A percentile compares a stretch with the other conserved stretches of the same genome.
phyloP scores from a whole-genome alignment of 129 eudicot genomes.

The Helichrysum umbraculigerum region DNA sequence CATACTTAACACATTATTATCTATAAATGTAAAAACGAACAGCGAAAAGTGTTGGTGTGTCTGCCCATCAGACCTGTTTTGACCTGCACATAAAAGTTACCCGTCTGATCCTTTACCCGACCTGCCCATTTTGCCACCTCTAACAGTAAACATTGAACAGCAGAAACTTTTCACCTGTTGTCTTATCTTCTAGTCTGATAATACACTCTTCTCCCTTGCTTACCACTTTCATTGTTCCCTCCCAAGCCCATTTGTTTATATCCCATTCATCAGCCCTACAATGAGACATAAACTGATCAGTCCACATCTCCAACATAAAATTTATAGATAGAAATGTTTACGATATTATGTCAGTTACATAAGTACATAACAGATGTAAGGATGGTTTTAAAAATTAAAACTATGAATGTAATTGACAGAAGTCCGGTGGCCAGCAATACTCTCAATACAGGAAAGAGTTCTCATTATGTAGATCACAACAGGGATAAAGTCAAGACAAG shows the following conservation, averaged over 20 bases:
- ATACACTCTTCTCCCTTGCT: conserved; percentile 99
- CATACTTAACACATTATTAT: too few relatives aligned
- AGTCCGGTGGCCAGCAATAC: conserved; percentile 1
- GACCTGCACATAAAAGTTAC: neutral
- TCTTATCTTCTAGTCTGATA: conserved; percentile 86
- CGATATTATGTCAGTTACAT: conserved; percentile 16
- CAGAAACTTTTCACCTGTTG: conserved; percentile 51
- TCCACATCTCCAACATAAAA: conserved; percentile 5
- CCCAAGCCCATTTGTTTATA: conserved; percentile 99
- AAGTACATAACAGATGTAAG: neutral
- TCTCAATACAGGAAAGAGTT: neutral
- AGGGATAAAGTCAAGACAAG: conserved; percentile 7
- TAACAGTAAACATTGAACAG: conserved; percentile 17
- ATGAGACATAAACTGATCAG: conserved; percentile 5
- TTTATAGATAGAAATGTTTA: neutral
- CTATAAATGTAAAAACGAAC: neutral
- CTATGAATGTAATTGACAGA: neutral
- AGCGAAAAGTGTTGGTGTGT: neutral
- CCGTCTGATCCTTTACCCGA: neutral
- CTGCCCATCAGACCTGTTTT: neutral
- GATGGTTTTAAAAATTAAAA: neutral
- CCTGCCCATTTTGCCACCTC: neutral
- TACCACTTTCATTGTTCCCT: conserved; percentile 79
- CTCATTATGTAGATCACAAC: conserved; percentile 4
- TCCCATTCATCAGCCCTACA: conserved; percentile 99